Base-by-base conservation (phyloP, 257 asterid species). In the Thymus quinquecostatus region DNA sequence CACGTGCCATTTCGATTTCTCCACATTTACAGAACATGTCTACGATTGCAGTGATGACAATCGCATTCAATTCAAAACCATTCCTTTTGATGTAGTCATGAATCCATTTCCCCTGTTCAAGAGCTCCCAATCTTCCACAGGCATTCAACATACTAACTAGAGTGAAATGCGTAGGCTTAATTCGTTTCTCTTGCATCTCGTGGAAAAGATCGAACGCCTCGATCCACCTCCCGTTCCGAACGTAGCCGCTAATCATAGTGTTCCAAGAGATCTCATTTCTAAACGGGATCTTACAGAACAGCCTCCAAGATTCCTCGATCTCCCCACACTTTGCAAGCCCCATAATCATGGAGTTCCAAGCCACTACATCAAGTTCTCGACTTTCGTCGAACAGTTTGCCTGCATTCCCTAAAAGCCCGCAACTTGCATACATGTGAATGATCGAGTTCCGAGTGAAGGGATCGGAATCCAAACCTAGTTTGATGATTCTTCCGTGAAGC, bases 1-100 rank as follows among this genome's bases (percentile, higher is more conserved):
- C 62, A 11, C 74, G 70, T 0, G 86, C 96, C 67, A 45, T 59
- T 5, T 82, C 76, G 55, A 87, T 3, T 33, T 77, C 60, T 5
- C 86, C 96, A 34, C 96, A 92, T 69, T 82, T 92, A 77, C 87
- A 82, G 60, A 86, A 89, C 97, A 87, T 92, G 82, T 83, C 85
- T 41, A 89, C 77, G 77, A 87, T 67, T 49, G 96, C 84, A 3
- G 92, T 84, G n/a, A 70, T 69, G 1, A 89, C 73, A 63, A 89
- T 83, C 21, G 75, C 77, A 60, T 89, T 86, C 74, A 80, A 34
- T 38, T 77, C 83, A 44, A 86, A 43, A 1, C 50, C 76, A 8
- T 71, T 75, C 75, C 57, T 85, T 73, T 74, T 66, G 67, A 86
- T 77, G 30, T 86, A 83, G 21, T 75, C 78, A 76, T 89, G 92